Evolutionary conservation across 306 rosid genomes (phyloP).

Genomic region (Glycine latifolia): DNA sequence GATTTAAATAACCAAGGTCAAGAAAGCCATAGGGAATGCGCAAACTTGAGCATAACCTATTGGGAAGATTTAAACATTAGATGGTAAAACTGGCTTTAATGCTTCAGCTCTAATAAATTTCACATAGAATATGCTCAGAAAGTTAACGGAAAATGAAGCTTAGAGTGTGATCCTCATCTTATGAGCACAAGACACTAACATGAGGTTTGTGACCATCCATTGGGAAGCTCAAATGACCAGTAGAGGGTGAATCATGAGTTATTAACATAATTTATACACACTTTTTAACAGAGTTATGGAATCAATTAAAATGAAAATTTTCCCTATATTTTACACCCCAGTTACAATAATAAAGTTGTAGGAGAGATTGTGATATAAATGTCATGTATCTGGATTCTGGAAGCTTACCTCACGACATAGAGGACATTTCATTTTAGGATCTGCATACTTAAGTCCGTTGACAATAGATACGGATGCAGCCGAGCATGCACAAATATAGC

Average conservation of each 20-base stretch:
- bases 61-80: no score
- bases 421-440: slow-evolving; percentile 77
- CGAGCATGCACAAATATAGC: slow-evolving; percentile 88
- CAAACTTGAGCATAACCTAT: not conserved
- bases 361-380: slow-evolving; percentile 18
- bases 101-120: no score
- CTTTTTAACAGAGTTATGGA: not conserved
- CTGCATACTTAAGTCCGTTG: slow-evolving; percentile 69
- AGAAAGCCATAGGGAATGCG: not conserved
- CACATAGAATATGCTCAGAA: no score
- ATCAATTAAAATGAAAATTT: not conserved
- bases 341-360: slow-evolving; percentile 17
- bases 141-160: not conserved
- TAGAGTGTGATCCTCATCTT: not conserved
- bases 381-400: not conserved
- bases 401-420: slow-evolving; percentile 80
- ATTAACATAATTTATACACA: not conserved
- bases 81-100: no score
- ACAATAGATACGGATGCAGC: slow-evolving; percentile 89
- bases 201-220: not conserved
- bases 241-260: slow-evolving; percentile 4
- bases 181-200: not conserved
- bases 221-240: not conserved
- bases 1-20: slow-evolving; percentile 19
- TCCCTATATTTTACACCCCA: not conserved